phyloP scores from a whole-genome alignment of 139 green algal species.

The Chloropicon primus region DNA sequence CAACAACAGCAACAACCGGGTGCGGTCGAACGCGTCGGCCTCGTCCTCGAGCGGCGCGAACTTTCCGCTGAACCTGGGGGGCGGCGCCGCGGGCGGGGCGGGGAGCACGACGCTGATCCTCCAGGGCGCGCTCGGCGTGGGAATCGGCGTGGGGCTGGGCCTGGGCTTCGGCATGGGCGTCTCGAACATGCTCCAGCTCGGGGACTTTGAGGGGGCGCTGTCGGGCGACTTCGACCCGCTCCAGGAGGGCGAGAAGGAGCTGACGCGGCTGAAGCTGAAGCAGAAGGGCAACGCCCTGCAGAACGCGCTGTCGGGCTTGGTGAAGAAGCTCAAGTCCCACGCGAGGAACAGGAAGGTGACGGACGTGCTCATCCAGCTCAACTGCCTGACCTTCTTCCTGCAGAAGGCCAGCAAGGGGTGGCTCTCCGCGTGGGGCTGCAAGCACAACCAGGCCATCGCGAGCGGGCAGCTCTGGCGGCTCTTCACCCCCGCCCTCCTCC shows the following conservation, averaged over 20 bases:
- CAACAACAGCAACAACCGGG: background rate
- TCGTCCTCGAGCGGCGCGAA: too few species aligned
- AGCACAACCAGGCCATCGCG: slow-evolving; percentile 55
- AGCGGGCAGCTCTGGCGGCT: slow-evolving; percentile 56
- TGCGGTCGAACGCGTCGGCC: background rate
- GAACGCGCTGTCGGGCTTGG: background rate
- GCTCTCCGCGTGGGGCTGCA: slow-evolving; percentile 1
- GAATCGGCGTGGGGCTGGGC: background rate
- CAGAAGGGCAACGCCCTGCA: background rate
- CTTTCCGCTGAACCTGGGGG: too few species aligned
- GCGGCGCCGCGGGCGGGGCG: too few species aligned
- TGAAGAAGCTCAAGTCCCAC: background rate
- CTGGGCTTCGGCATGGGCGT: background rate
- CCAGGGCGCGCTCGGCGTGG: background rate
- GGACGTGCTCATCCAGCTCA: background rate
- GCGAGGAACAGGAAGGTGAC: background rate
- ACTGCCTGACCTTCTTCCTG: background rate
- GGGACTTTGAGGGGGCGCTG: background rate
- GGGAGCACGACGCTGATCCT: background rate
- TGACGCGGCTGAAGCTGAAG: too few species aligned
- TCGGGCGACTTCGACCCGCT: background rate
- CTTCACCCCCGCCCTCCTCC: slow-evolving; percentile 53
- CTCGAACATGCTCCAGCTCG: background rate
- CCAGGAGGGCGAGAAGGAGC: background rate
- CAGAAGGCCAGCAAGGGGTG: background rate